Evolutionary conservation across 805 yeast species (phyloP), one percentile per base, ranked within the genome.

Genomic region (Saccharomycopsis amapae): DNA sequence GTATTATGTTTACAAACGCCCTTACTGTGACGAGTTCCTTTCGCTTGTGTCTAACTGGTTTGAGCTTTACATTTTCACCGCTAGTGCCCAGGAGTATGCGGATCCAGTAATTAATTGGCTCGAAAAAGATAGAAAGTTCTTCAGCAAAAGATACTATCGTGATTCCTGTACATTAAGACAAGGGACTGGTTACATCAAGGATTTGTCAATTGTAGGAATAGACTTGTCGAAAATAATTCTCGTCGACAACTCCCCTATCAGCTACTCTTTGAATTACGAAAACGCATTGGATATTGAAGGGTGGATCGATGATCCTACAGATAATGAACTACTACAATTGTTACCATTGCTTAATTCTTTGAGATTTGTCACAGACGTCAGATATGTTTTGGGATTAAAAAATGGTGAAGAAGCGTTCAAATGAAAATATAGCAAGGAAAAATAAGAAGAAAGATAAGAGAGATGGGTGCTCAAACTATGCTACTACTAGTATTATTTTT

Each of bases 281-380:
- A 93, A 93, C 58, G 98, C 96, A 1, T 81, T 93, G 19, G 79
- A 83, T 66, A 87, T 93, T 5, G 96, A 89, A 64, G 97, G 98
- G 38, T 93, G 98, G 98, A 87, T 93, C 52, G 86, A 85, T 58
- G 98, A 93, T 63, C 95, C 94, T n/a, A 76, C 81, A 31, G 98
- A 93, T 59, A 69, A 80, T 19, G 95, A 87, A 57, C 66, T 93
- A 48, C 67, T 93, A 62, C 80, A 87, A 56, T 64, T 93, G 43
- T 62, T 93, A 36, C 97, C 98, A 1, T 65, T 93, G 58, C 65
- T 87, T 36, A 75, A 79, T 56, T 81, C 90, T 23, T 64, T 93
- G 56, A 71, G 95, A 48, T 75, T 78, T 52, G 79, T 90, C 23
- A 79, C 87, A 6, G 98, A 90, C 62, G 96, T 90, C 19, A 68